Conservation (phyloP, 1,284 basidiomycete genomes). For the Puccinia sorghi region DNA sequence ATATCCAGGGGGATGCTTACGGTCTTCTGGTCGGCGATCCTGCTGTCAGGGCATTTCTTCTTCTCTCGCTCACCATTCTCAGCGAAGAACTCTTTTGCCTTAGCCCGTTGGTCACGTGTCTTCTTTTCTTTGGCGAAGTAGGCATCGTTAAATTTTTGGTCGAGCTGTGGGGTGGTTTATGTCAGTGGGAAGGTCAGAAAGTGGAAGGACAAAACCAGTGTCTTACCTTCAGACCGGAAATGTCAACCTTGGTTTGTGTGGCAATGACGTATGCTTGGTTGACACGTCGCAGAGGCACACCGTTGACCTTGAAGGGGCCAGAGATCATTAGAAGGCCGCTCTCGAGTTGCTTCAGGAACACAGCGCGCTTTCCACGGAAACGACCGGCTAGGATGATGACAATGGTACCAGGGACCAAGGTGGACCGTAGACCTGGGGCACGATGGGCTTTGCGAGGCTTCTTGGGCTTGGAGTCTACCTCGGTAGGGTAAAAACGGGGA, state of each 20-base stretch:
- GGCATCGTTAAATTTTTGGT: constrained; percentile 84
- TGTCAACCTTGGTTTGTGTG: constrained; percentile 91
- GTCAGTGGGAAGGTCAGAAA: constrained; percentile 21
- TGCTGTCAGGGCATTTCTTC: constrained; percentile 83
- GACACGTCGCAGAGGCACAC: constrained; percentile 95
- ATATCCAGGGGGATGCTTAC: constrained; percentile 15
- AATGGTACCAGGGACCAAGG: constrained; percentile 92
- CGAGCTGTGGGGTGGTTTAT: constrained; percentile 53
- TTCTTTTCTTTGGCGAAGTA: constrained; percentile 85
- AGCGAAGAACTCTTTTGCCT: constrained; percentile 94
- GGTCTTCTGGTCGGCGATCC: constrained; percentile 87
- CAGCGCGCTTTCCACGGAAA: constrained; percentile 97
- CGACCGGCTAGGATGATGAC: constrained; percentile 96
- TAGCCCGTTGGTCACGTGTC: constrained; percentile 69
- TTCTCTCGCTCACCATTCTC: constrained; percentile 91
- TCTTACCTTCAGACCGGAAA: constrained; percentile 71
- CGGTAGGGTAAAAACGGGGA: constrained; percentile 93
- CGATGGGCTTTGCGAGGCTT: constrained; percentile 80
- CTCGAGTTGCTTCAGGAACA: constrained; percentile 94
- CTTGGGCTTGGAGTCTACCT: constrained; percentile 86
- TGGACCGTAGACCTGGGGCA: constrained; percentile 74
- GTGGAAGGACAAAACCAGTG: constrained; percentile 55
- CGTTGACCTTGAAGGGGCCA: constrained; percentile 98
- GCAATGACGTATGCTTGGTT: constrained; percentile 99
- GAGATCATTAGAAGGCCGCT: constrained; percentile 93